phyloP scores from a whole-genome alignment of 2,329 filamentous ascomycete species.

The Davidsoniella virescens region DNA sequence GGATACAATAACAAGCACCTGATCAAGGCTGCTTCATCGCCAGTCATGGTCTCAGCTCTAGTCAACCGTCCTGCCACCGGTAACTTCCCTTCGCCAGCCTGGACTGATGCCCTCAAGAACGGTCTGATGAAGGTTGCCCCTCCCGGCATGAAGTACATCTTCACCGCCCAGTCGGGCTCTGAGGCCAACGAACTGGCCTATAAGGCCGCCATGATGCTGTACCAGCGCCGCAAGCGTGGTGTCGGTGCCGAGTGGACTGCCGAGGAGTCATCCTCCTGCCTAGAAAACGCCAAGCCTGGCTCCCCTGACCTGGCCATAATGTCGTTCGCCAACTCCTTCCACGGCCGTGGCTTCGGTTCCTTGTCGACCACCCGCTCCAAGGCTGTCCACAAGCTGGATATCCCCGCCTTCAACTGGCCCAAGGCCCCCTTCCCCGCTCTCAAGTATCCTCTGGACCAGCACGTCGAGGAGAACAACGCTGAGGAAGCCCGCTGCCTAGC shows the following conservation, averaged over 20 bases:
- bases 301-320: slow-evolving; percentile 66
- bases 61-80: slow-evolving; percentile 82
- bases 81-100: slow-evolving; percentile 79
- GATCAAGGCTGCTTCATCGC: slow-evolving; percentile 50
- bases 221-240: slow-evolving; percentile 64
- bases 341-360: slow-evolving; percentile 76
- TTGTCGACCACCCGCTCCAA: slow-evolving; percentile 84
- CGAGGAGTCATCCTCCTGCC: slow-evolving; percentile 56
- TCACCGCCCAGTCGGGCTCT: slow-evolving; percentile 76
- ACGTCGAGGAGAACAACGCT: slow-evolving; percentile 63
- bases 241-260: slow-evolving; percentile 71
- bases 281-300: slow-evolving; percentile 68
- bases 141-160: slow-evolving; percentile 72
- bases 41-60: slow-evolving; percentile 63
- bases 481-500: slow-evolving; percentile 68
- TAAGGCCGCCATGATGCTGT: slow-evolving; percentile 84
- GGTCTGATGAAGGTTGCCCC: slow-evolving; percentile 73
- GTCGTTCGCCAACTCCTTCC: slow-evolving; percentile 77
- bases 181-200: slow-evolving; percentile 91
- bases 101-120: slow-evolving; percentile 61
- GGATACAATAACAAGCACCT: slow-evolving; percentile 83
- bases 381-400: slow-evolving; percentile 88
- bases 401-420: slow-evolving; percentile 89
- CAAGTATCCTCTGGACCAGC: slow-evolving; percentile 73
- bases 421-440: slow-evolving; percentile 72